Evolutionary conservation across 495 filamentous ascomycete genomes (phyloP), one percentile per base, ranked within the genome.

Genomic region (Opeltia flavorubescens): DNA sequence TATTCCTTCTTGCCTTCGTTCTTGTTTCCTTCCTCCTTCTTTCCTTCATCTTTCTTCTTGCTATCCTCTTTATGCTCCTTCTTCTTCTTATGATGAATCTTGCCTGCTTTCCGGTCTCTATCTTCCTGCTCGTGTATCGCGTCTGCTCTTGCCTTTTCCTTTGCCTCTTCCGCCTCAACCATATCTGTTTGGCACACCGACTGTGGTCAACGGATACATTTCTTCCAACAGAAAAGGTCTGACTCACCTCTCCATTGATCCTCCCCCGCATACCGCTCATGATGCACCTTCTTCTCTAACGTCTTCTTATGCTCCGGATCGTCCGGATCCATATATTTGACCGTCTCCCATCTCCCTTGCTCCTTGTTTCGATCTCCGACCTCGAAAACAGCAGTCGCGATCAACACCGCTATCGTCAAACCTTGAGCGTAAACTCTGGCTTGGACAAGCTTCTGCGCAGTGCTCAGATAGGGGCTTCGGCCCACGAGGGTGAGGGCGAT

Each of bases 351-450:
- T 42, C 55, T 49, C 17, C 89, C 88, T 58, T 75, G 75, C 15
- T 83, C 86, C 53, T 71, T 74, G 50, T 71, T 75, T 47, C 83
- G 81, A 62, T 98, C 91, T 5, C 74, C 75, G 25, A 88, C 81
- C 79, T 98, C 91, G 58, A 96, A 83, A 15, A 77, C 86, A 31
- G 93, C 89, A 48, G 78, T 84, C 26, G 85, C 86, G 55, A 94
- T 69, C 49, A 98, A 66, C 44, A 96, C 86, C 58, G 83, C 84
- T 15, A 98, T 66, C 41, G 91, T 95, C 56, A 95, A 66, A 13
- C 87, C 88, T 68, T 98, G 91, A n/a, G 91, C 91, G 66, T 96
- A 96, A 50, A 98, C 82, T 71, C 91, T 79, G 8, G 93, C 93
- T 72, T 98, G 91, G 17, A 98, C 91, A 23, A 98, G 69, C 71